These are phyloP conservation scores for Thelonectria olida DNA, from an alignment of 2,329 filamentous ascomycete species.

Conservation along the genomic window DNA sequence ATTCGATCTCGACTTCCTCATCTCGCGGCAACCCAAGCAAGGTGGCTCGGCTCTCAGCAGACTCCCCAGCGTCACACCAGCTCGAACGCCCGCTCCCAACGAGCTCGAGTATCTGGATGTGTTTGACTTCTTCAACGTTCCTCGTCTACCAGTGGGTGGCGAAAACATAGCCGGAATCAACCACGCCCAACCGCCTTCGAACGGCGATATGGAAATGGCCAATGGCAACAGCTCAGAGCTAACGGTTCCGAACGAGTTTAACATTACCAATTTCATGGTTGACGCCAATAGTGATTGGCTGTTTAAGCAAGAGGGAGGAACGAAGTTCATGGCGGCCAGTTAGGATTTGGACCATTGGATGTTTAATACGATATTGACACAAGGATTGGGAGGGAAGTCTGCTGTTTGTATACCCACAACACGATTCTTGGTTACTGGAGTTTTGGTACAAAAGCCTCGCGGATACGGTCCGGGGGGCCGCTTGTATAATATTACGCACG, in stretches of 20 bases:
- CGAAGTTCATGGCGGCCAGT: constrained; percentile 40
- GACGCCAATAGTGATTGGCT: constrained; percentile 80
- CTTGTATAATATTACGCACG: constrained; percentile 10
- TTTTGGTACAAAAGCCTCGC: background rate
- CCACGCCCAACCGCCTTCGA: constrained; percentile 28
- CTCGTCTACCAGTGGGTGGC: constrained; percentile 68
- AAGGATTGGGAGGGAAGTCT: background rate
- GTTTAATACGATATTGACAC: background rate
- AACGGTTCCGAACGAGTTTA: constrained; percentile 68
- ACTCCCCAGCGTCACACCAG: constrained; percentile 65
- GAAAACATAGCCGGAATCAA: constrained; percentile 42
- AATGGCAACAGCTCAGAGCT: constrained; percentile 40
- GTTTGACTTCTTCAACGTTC: constrained; percentile 95
- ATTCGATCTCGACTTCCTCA: constrained; percentile 89
- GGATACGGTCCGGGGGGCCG: background rate
- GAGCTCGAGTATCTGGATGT: constrained; percentile 92
- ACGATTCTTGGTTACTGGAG: constrained; percentile 2
- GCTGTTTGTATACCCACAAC: constrained; percentile 15
- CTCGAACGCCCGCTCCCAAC: constrained; percentile 77
- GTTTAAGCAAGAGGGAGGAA: constrained; percentile 61
- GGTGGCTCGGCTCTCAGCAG: constrained; percentile 52
- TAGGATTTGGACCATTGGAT: background rate
- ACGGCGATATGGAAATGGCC: constrained; percentile 40
- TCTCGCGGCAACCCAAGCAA: constrained; percentile 78
- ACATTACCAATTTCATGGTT: constrained; percentile 81